Conservation (phyloP, 148 eudicot genomes). For the Vaccinium myrtillus region DNA sequence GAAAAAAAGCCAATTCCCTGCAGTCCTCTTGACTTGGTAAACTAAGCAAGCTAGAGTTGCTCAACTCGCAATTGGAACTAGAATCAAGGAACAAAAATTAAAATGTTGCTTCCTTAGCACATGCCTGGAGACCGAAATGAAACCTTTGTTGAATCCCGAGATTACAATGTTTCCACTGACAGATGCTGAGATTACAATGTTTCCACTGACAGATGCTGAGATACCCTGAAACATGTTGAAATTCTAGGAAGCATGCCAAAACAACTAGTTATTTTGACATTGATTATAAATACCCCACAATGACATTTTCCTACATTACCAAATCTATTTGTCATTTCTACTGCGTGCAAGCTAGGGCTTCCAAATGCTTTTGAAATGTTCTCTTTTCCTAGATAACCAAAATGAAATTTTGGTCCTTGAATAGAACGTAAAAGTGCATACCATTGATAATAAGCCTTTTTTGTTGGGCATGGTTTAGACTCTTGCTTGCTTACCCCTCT, state of each 20-base stretch:
- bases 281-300: not conserved
- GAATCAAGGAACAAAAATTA: not conserved
- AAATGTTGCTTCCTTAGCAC: not conserved
- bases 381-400: not conserved
- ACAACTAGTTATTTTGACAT: not conserved
- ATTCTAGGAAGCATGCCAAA: not conserved
- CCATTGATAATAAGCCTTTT: not conserved
- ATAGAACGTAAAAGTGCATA: not conserved
- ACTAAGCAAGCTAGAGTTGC: not conserved
- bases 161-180: not conserved
- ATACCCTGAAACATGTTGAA: not conserved
- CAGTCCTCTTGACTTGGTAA: slow-evolving; percentile 75
- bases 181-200: no score
- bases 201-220: not conserved
- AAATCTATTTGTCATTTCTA: not conserved
- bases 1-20: slow-evolving; percentile 59
- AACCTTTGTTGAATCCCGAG: not conserved
- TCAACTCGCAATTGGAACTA: not conserved
- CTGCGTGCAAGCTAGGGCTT: not conserved
- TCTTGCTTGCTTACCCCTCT: not conserved
- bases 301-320: not conserved
- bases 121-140: not conserved
- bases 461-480: not conserved
- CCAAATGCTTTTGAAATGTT: not conserved
- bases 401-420: not conserved